These are phyloP conservation scores for Jackrogersella multiformis DNA, from an alignment of 495 filamentous ascomycete species.

Conservation along the genomic window DNA sequence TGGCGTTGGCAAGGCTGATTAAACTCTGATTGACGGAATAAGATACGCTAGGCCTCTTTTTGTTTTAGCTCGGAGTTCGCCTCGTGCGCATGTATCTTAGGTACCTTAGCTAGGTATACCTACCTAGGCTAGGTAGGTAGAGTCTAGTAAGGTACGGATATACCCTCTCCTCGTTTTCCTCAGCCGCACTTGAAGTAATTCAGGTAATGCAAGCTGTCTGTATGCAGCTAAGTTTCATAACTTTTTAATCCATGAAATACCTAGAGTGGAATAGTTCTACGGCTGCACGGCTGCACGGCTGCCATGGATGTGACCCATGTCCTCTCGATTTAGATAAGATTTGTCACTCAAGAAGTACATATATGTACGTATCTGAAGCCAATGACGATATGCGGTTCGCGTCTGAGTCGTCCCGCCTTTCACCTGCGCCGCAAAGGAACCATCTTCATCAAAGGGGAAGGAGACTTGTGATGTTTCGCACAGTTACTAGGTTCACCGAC, in stretches of 20 bases:
- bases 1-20: background rate
- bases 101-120: no score
- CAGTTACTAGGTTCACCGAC: background rate
- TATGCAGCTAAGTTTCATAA: conserved; percentile 13
- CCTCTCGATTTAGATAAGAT: conserved; percentile 7
- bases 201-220: background rate
- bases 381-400: background rate
- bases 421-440: background rate
- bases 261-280: background rate
- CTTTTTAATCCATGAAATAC: background rate
- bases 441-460: background rate
- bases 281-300: no score
- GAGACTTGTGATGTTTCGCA: background rate
- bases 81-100: background rate
- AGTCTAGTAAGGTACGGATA: no score
- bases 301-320: no score
- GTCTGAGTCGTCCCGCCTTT: background rate
- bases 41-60: background rate
- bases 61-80: background rate
- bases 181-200: background rate
- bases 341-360: background rate
- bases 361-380: background rate
- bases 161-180: background rate
- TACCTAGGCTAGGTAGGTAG: no score
- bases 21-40: conserved; percentile 5